Conservation (phyloP, 2,329 filamentous ascomycete species). For the Alternaria sp. region DNA sequence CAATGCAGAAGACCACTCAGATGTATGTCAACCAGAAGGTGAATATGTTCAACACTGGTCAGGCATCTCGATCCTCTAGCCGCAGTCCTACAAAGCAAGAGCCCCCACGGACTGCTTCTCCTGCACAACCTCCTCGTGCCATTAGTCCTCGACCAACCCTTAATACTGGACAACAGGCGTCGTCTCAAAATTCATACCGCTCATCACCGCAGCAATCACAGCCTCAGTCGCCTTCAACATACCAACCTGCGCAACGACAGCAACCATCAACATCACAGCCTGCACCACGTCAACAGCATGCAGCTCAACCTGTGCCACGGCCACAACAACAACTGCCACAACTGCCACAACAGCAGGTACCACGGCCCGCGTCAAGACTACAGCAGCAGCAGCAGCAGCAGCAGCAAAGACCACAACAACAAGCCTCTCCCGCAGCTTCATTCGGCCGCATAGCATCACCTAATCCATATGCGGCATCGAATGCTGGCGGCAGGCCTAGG, state of each 20-base stretch:
- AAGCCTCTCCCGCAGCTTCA: conserved; percentile 21
- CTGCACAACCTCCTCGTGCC: conserved; percentile 67
- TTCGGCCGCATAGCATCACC: conserved; percentile 59
- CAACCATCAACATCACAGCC: conserved; percentile 14
- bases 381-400: conserved; percentile 12
- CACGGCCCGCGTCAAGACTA: conserved; percentile 13
- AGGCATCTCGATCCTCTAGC: conserved; percentile 65
- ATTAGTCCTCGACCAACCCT: conserved; percentile 66
- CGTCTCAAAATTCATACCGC: conserved; percentile 27
- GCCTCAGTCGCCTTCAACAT: conserved; percentile 19
- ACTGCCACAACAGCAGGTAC: conserved; percentile 8
- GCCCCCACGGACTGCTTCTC: conserved; percentile 65
- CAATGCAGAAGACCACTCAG: conserved; percentile 94
- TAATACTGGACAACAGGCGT: conserved; percentile 41
- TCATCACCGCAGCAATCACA: conserved; percentile 18
- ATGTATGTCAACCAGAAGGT: conserved; percentile 85
- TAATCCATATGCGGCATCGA: conserved; percentile 65
- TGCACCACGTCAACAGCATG: conserved; percentile 13
- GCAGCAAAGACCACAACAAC: conserved; percentile 11
- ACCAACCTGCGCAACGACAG: conserved; percentile 15
- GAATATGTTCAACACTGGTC: conserved; percentile 70
- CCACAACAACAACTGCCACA: conserved; percentile 10
- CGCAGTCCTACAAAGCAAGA: conserved; percentile 60
- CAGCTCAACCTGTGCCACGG: conserved; percentile 4
- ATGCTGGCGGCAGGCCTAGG: conserved; percentile 42